phyloP scores from a whole-genome alignment of 1,284 basidiomycete genomes.

The Malassezia obtusa region DNA sequence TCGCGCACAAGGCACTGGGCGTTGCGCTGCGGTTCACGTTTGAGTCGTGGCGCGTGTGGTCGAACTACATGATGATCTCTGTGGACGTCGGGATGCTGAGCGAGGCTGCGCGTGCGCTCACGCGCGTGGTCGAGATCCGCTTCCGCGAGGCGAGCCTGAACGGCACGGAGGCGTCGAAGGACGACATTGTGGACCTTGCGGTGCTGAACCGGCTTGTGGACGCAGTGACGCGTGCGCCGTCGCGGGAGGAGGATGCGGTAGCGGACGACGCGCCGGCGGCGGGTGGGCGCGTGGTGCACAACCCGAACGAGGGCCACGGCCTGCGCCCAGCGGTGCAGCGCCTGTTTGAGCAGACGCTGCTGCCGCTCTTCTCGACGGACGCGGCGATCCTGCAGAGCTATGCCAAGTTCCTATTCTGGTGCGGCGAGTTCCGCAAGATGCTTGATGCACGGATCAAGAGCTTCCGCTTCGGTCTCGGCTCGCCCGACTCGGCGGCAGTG shows the following conservation, averaged over 20 bases:
- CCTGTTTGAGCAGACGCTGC: slow-evolving; percentile 66
- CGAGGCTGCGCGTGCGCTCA: slow-evolving; percentile 75
- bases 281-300: slow-evolving; percentile 13
- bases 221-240: slow-evolving; percentile 61
- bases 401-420: slow-evolving; percentile 29
- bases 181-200: slow-evolving; percentile 62
- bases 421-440: slow-evolving; percentile 19
- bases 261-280: not conserved
- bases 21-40: slow-evolving; percentile 74
- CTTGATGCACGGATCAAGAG: slow-evolving; percentile 28
- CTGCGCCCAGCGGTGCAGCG: slow-evolving; percentile 57
- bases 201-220: slow-evolving; percentile 79
- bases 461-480: slow-evolving; percentile 22
- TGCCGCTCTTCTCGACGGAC: slow-evolving; percentile 61
- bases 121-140: slow-evolving; percentile 71
- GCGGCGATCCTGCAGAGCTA: slow-evolving; percentile 30
- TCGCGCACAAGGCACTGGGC: slow-evolving; percentile 88
- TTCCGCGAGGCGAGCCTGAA: slow-evolving; percentile 48
- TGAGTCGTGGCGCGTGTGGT: slow-evolving; percentile 96
- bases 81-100: slow-evolving; percentile 83
- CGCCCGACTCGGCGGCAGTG: slow-evolving; percentile 9
- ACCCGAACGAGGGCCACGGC: slow-evolving; percentile 62
- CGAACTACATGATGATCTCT: slow-evolving; percentile 89
- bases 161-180: slow-evolving; percentile 50
- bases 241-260: slow-evolving; percentile 20